Evolutionary conservation across 2,329 filamentous ascomycete species (phyloP), one percentile per base, ranked within the genome.

Genomic region (Fusarium multiceps): DNA sequence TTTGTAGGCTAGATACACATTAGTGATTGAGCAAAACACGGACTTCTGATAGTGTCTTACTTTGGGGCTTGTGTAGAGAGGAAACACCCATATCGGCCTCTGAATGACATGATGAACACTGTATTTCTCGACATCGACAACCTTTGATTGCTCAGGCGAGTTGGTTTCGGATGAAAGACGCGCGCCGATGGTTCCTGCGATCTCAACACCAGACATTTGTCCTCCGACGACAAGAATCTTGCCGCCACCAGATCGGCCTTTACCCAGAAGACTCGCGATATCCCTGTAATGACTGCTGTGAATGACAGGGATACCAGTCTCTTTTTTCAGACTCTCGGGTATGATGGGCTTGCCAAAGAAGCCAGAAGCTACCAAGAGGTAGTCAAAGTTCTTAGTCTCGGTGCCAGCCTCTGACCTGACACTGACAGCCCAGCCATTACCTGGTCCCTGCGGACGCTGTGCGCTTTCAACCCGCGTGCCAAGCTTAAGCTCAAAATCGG

Each of bases 161-260:
- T 91, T 82, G 14, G 80, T 78, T 4, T 86, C 85, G 8, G 89
- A 89, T 0, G 92, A 94, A 2, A 95, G 78, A 66, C 94, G 89
- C 7, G 88, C 84, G 13, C 92, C 92, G 51, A 94, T 87, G 3
- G 90, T 89, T 12, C 88, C 90, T 1, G 92, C 90, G 50, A 91
- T 90, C 80, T 97, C 93, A 7, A 92, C 87, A 1, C 92, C 93
- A 4, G 92, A 95, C 86, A 96, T 94, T 73, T 94, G 92, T 1
- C 92, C 93, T 1, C 93, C 93, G 2, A 94, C 87, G 1, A 97
- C 83, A 2, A 93, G 83, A 18, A 96, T 88, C 74, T 90, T 92
- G 20, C 87, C 86, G 2, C 83, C 83, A 1, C 74, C 72, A 7
- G 67, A 58, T 4, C 80, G 76, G 0, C 78, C 72, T 13, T 79